Percentiles rank a stretch among this genome's conserved stretches.
phyloP scores from a whole-genome alignment of 495 filamentous ascomycete species.

The Aspergillus affinis region DNA sequence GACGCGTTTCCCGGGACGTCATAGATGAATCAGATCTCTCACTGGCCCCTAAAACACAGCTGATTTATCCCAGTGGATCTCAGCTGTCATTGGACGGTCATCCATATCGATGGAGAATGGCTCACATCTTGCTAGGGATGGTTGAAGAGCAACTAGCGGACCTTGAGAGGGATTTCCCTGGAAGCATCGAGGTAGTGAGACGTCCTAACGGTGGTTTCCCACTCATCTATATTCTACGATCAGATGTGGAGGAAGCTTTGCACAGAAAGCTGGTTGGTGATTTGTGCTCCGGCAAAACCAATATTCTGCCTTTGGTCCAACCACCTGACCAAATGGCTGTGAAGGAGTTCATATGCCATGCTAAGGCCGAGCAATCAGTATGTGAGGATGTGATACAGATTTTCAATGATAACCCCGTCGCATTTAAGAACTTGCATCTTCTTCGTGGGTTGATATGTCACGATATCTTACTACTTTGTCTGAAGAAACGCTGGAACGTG shows the following conservation, averaged over 20 bases:
- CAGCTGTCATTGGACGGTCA: slow-evolving; percentile 55
- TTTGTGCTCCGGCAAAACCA: slow-evolving; percentile 11
- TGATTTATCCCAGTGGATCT: slow-evolving; percentile 65
- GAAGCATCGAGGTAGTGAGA: slow-evolving; percentile 38
- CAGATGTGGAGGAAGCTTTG: slow-evolving; percentile 19
- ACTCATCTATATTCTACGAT: slow-evolving; percentile 18
- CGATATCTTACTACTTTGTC: slow-evolving; percentile 53
- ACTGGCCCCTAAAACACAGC: slow-evolving; percentile 56
- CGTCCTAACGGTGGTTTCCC: slow-evolving; percentile 20
- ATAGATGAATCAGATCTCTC: slow-evolving; percentile 67
- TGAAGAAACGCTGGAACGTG: slow-evolving; percentile 71
- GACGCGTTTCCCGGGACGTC: slow-evolving; percentile 46
- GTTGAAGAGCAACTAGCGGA: slow-evolving; percentile 30
- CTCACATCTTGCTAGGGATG: slow-evolving; percentile 51
- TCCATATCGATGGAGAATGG: slow-evolving; percentile 58
- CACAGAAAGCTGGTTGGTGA: slow-evolving; percentile 11
- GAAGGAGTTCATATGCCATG: slow-evolving; percentile 12
- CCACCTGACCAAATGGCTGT: slow-evolving; percentile 8
- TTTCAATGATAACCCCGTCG: slow-evolving; percentile 1
- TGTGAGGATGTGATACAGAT: neutral
- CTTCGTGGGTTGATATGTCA: slow-evolving; percentile 60
- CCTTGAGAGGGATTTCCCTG: slow-evolving; percentile 23
- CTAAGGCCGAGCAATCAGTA: neutral
- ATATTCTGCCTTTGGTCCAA: slow-evolving; percentile 22
- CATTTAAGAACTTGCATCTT: slow-evolving; percentile 43